Percentiles rank a stretch among this genome's conserved stretches.
phyloP scores from a whole-genome alignment of 352 stramenopile genomes.

The Paralagenidium karlingii region DNA sequence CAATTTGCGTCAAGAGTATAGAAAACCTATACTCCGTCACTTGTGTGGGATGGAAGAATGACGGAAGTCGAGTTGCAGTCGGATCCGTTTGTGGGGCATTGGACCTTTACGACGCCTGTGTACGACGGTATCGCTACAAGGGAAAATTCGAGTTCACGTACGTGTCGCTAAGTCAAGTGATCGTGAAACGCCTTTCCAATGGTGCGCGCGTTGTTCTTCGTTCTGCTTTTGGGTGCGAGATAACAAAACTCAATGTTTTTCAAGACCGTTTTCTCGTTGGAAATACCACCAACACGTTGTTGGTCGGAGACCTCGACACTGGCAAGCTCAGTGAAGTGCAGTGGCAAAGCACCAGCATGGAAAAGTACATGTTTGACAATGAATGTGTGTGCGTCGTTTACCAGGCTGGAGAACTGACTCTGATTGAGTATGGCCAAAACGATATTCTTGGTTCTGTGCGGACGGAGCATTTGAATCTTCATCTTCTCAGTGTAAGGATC shows the following conservation, averaged over 20 bases:
- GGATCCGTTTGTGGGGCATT: constrained; percentile 85
- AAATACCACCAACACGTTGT: constrained; percentile 86
- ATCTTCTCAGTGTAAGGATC: constrained; percentile 88
- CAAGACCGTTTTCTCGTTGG: constrained; percentile 86
- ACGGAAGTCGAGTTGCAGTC: constrained; percentile 82
- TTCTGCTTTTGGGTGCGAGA: constrained; percentile 86
- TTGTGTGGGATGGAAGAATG: constrained; percentile 83
- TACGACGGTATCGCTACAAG: constrained; percentile 87
- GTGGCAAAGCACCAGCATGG: constrained; percentile 74
- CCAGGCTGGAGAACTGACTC: constrained; percentile 82
- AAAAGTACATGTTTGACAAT: constrained; percentile 95
- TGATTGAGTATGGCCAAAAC: constrained; percentile 92
- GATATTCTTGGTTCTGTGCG: constrained; percentile 84
- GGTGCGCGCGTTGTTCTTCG: constrained; percentile 80
- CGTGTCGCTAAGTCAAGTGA: constrained; percentile 88
- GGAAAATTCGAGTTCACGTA: constrained; percentile 94
- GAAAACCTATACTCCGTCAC: constrained; percentile 91
- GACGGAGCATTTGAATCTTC: constrained; percentile 85
- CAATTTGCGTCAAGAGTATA: constrained; percentile 68
- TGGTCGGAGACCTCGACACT: constrained; percentile 87
- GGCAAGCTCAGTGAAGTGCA: constrained; percentile 87
- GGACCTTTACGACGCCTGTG: constrained; percentile 89
- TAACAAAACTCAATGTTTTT: constrained; percentile 93
- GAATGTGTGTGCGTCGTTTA: constrained; percentile 86
- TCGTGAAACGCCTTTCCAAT: constrained; percentile 85